These are phyloP conservation scores for Candida sanyaensis DNA, from an alignment of 1,139 yeast species.

Conservation along the genomic window DNA sequence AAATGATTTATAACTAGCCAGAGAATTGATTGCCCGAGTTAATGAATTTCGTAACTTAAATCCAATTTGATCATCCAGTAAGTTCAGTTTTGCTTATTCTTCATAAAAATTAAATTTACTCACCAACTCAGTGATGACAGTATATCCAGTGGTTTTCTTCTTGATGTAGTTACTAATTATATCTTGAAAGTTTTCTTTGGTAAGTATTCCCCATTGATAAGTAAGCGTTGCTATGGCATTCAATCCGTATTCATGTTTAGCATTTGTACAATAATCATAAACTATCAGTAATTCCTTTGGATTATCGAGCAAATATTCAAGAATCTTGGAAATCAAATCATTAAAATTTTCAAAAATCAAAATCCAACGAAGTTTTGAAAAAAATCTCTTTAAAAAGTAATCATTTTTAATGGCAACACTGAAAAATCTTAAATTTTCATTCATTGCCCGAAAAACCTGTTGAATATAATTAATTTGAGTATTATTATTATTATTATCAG, in stretches of 20 bases:
- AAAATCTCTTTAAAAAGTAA: slow-evolving; percentile 22
- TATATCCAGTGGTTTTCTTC: neutral
- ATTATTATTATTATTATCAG: neutral
- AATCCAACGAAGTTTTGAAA: slow-evolving; percentile 30
- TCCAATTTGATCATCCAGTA: slow-evolving; percentile 21
- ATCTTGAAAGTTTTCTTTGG: slow-evolving; percentile 5
- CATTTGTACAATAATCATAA: slow-evolving; percentile 19
- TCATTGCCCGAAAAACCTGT: slow-evolving; percentile 15
- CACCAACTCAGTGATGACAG: neutral
- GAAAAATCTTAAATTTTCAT: slow-evolving; percentile 21
- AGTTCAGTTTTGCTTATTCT: neutral
- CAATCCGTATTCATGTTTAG: slow-evolving; percentile 19
- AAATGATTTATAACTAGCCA: slow-evolving; percentile 17
- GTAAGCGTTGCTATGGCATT: slow-evolving; percentile 22
- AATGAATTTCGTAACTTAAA: slow-evolving; percentile 33
- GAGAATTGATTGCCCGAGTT: slow-evolving; percentile 23
- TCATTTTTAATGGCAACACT: slow-evolving; percentile 26
- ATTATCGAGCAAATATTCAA: slow-evolving; percentile 22
- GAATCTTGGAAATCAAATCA: slow-evolving; percentile 17
- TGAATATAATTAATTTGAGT: slow-evolving; percentile 22
- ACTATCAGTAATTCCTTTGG: slow-evolving; percentile 19
- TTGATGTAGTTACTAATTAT: neutral
- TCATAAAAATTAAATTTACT: neutral
- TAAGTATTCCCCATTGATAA: slow-evolving; percentile 22
- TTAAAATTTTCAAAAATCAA: slow-evolving; percentile 30